Evolutionary conservation across 768 basidiomycete species (phyloP).

Genomic region (Podaxis pistillaris): DNA sequence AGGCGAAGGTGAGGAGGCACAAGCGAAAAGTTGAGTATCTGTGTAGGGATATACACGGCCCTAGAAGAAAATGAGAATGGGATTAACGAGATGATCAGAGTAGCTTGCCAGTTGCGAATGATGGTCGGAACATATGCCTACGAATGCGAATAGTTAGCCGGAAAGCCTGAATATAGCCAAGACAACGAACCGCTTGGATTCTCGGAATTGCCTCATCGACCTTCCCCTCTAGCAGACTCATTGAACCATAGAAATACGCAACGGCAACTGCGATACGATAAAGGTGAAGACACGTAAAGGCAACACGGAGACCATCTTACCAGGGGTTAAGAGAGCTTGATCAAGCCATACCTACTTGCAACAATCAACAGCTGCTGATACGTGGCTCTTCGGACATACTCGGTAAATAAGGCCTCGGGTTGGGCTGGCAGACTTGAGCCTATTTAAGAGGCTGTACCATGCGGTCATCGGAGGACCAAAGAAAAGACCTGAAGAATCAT

Average conservation of each 20-base stretch:
- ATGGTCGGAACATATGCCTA: constrained; percentile 74
- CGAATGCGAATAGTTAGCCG: not conserved
- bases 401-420: constrained; percentile 59
- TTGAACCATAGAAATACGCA: constrained; percentile 61
- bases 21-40: constrained; percentile 75
- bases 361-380: not conserved
- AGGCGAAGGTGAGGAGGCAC: constrained; percentile 79
- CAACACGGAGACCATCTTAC: constrained; percentile 28
- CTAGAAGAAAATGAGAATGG: constrained; percentile 27
- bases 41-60: constrained; percentile 75
- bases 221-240: constrained; percentile 81
- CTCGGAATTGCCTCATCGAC: constrained; percentile 45
- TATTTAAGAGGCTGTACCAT: constrained; percentile 76
- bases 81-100: not conserved
- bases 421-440: constrained; percentile 65
- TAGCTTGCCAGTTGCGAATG: constrained; percentile 67
- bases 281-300: not conserved
- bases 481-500: constrained; percentile 45
- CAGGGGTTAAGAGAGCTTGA: constrained; percentile 75
- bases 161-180: not conserved
- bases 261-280: constrained; percentile 35
- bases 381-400: constrained; percentile 35
- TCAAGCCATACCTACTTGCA: constrained; percentile 70
- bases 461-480: constrained; percentile 83
- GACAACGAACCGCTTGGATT: constrained; percentile 38